Conservation (phyloP, 2,329 filamentous ascomycete genomes). For the Pyrenophora graminea region DNA sequence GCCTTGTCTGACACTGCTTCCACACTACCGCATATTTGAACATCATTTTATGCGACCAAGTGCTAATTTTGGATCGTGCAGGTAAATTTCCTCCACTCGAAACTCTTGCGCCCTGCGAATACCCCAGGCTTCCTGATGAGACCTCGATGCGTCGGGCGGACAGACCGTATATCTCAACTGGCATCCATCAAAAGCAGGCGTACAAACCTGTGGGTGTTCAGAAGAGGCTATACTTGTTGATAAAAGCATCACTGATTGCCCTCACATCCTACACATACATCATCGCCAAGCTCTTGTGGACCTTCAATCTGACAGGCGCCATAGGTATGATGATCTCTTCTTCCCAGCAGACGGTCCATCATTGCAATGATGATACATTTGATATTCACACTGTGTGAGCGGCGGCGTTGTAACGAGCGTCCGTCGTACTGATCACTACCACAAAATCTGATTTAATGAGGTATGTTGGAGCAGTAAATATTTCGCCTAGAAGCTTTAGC, state of each 20-base stretch:
- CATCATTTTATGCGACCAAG: conserved; percentile 14
- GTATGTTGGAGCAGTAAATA: conserved; percentile 39
- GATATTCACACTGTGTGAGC: conserved; percentile 75
- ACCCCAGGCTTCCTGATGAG: conserved; percentile 55
- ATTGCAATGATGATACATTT: conserved; percentile 63
- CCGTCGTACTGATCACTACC: conserved; percentile 61
- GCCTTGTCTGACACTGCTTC: conserved; percentile 65
- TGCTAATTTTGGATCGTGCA: conserved; percentile 36
- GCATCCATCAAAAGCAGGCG: conserved; percentile 60
- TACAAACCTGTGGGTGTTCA: conserved; percentile 67
- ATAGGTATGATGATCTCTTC: conserved; percentile 38
- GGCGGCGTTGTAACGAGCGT: conserved; percentile 54
- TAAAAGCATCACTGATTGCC: conserved; percentile 68
- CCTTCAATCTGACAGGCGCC: conserved; percentile 24
- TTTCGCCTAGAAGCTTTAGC: conserved; percentile 7
- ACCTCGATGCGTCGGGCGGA: conserved; percentile 73
- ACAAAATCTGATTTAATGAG: conserved; percentile 76
- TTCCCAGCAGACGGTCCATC: conserved; percentile 49
- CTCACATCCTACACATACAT: conserved; percentile 10
- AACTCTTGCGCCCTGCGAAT: conserved; percentile 17
- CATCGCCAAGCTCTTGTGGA: conserved; percentile 3
- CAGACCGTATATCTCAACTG: conserved; percentile 60
- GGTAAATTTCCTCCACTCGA: conserved; percentile 36
- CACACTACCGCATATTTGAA: conserved; percentile 15
- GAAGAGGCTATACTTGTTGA: conserved; percentile 66